Evolutionary conservation across 805 yeast species (phyloP), one percentile per base, ranked within the genome.

Genomic region (Zygotorulaspora chibaensis): DNA sequence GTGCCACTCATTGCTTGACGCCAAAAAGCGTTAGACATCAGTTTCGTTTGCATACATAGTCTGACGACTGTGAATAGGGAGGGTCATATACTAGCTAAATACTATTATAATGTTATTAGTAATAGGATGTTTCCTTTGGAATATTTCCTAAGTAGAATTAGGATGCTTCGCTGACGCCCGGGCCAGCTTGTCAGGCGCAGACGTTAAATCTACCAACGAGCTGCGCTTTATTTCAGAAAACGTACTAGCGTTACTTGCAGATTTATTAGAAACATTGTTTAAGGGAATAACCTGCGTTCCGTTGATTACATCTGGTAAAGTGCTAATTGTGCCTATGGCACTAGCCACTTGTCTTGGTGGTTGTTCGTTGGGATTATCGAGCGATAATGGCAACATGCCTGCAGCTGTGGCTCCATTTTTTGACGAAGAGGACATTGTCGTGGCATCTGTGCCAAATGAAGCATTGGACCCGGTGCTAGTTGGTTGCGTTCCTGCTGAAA

Each of bases 281-380:
- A 43, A 20, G 1, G 47, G 53, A 27, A 33, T 43, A 17, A 46
- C 38, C 12, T 33, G 47, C 31, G 47, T 52, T 28, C 56, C 54
- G 20, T 52, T 52, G 25, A 50, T 50, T 9, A 54, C 50, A 20
- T 48, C 44, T 2, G 57, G 54, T 17, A 52, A 30, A 13, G 54
- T 33, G 44, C 45, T 48, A 26, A 52, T 45, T 8, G 54, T 53
- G 7, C 57, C 57, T 9, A 53, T 47, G 26, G 55, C 52, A 26
- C 52, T 46, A 13, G 50, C 50, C 3, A 39, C 40, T 3, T 40
- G 42, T 28, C 17, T 43, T 5, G 39, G 30, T 3, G 40, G 18
- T 17, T 23, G 42, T 10, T 33, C 40, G 33, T 42, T 48, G 15
- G 17, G 13, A 12, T 42, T 42, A 9, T 13, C 29, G 11, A 35